Percentiles rank a stretch among this genome's conserved stretches.
These are phyloP conservation scores for Clonostachys byssicola DNA, from an alignment of 2,329 filamentous ascomycete genomes.

Conservation along the genomic window DNA sequence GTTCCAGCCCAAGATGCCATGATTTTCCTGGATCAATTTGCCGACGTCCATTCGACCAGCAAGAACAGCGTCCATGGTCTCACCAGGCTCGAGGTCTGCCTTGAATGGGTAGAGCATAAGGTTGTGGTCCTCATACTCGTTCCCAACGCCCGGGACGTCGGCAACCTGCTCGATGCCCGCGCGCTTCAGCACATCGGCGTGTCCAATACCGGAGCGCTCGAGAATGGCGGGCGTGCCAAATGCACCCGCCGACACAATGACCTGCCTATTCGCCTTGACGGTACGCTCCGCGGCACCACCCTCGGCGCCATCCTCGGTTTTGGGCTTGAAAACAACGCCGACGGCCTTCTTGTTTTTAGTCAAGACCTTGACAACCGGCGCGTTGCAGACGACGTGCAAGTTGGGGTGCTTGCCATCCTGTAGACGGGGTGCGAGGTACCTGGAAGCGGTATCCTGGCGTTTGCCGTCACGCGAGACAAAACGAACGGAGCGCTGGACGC, in stretches of 20 bases:
- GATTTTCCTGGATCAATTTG: constrained; percentile 28
- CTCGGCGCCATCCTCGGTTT: neutral
- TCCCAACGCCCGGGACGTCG: constrained; percentile 13
- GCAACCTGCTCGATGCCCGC: constrained; percentile 10
- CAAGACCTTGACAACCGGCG: constrained; percentile 45
- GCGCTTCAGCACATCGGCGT: constrained; percentile 16
- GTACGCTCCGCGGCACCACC: neutral
- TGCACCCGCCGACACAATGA: constrained; percentile 34
- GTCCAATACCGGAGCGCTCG: constrained; percentile 46
- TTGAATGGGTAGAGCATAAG: constrained; percentile 47
- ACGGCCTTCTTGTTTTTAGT: constrained; percentile 12
- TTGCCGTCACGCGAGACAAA: constrained; percentile 33
- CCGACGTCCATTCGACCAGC: constrained; percentile 39
- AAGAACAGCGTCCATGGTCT: constrained; percentile 45
- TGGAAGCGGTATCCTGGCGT: constrained; percentile 53
- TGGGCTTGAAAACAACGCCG: neutral
- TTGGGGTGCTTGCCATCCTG: constrained; percentile 40
- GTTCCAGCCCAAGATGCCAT: constrained; percentile 48
- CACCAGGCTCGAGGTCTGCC: constrained; percentile 16
- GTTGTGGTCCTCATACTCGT: constrained; percentile 42
- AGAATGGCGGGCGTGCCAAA: constrained; percentile 40
- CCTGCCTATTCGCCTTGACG: constrained; percentile 38
- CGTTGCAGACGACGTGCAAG: constrained; percentile 54
- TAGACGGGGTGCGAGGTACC: constrained; percentile 32
- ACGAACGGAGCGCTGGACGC: constrained; percentile 18